Evolutionary conservation across 2,329 filamentous ascomycete genomes (phyloP).

Genomic region (Lasiodiplodia sp.): DNA sequence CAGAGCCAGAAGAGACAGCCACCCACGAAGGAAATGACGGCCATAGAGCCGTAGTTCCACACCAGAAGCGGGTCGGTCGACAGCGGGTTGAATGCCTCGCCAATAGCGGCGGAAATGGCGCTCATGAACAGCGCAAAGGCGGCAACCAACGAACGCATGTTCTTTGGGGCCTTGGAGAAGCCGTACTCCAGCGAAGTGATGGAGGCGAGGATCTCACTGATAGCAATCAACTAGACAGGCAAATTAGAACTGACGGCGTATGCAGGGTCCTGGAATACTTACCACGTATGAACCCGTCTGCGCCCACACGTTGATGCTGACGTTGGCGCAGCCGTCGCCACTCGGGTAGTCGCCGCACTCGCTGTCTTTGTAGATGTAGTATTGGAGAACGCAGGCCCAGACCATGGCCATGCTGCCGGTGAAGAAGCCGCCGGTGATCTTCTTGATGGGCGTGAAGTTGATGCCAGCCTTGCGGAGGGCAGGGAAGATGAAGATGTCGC

Average conservation of each 20-base stretch:
- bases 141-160: slow-evolving; percentile 60
- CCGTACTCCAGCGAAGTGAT: slow-evolving; percentile 76
- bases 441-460: slow-evolving; percentile 77
- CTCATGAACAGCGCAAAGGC: slow-evolving; percentile 47
- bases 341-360: slow-evolving; percentile 54
- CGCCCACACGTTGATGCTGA: slow-evolving; percentile 63
- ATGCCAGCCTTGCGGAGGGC: slow-evolving; percentile 68
- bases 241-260: too few species aligned
- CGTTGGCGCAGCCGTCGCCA: slow-evolving; percentile 56
- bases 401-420: slow-evolving; percentile 68
- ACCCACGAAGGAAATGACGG: slow-evolving; percentile 45
- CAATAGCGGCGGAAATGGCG: slow-evolving; percentile 38
- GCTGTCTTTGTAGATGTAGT: slow-evolving; percentile 54
- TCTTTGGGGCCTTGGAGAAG: slow-evolving; percentile 74
- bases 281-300: slow-evolving; percentile 58
- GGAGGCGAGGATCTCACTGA: slow-evolving; percentile 69
- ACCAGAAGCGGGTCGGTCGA: slow-evolving; percentile 36
- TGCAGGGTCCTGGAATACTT: too few species aligned
- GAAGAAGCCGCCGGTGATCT: slow-evolving; percentile 74
- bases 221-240: slow-evolving; percentile 55
- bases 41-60: slow-evolving; percentile 44
- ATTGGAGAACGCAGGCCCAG: slow-evolving; percentile 64
- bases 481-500: slow-evolving; percentile 73
- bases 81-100: slow-evolving; percentile 35
- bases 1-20: slow-evolving; percentile 43